Evolutionary conservation across 768 basidiomycete genomes (phyloP), one percentile per base, ranked within the genome.

Genomic region (Lactarius psammicola): DNA sequence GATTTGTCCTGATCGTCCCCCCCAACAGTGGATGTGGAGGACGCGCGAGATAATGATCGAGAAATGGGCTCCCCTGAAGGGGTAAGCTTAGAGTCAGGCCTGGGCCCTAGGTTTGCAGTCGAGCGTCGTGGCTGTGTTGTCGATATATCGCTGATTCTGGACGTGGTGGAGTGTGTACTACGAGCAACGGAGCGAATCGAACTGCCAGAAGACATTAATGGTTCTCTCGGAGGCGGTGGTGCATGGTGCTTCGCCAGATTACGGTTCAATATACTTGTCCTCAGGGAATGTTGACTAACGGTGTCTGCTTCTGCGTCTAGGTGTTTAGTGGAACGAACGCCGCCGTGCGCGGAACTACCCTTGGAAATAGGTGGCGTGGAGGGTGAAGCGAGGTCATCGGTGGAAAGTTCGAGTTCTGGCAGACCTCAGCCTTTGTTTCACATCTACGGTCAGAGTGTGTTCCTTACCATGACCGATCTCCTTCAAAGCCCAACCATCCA

Each of bases 401-500:
- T 76, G 0, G 88, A 80, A 13, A 95, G 85, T 73, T 95, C 92
- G 60, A 95, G 84, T 73, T 90, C 94, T 94, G 70, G 3, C 20
- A 58, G 58, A 60, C 42, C 63, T 63, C 23, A 38, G 40, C 30
- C 42, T 42, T 18, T 49, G 58, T 28, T 10, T 42, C 34, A 42
- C 53, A 28, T 46, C 23, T 67, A 40, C 67, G 38, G 46, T 56
- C 59, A 38, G 10, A 62, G 18, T n/a, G 17, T 36, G 30, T 13
- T 36, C 80, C 89, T 71, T 68, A 92, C 93, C 83, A 71, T 90
- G 85, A 49, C 86, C 84, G 46, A 98, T 93, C 72, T 98, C 96
- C 74, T 93, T 89, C 61, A 95, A 74, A 0, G 90, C 87, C 93
- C 94, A 97, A 4, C 82, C 82, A 57, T 96, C 93, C n/a, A 98